Evolutionary conservation across 345 rosid species (phyloP).

Genomic region (Aethionema arabicum): DNA sequence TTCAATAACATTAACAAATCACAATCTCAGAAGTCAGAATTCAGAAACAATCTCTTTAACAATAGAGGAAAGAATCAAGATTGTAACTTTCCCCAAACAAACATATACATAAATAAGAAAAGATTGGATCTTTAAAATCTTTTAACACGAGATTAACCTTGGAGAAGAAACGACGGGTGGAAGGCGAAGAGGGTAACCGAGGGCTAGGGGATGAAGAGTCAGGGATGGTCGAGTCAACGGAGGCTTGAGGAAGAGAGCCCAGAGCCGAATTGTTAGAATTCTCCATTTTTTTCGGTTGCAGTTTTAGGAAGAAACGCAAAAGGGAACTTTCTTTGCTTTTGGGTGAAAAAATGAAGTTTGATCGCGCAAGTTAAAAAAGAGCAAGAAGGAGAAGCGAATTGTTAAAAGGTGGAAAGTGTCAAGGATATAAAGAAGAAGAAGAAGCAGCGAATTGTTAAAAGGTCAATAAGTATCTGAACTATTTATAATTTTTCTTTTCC

Average conservation of each 20-base stretch:
- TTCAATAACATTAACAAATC: constrained; percentile 27
- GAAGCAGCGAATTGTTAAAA: constrained; percentile 17
- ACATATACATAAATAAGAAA: background rate
- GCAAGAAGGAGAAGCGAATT: too few relatives aligned
- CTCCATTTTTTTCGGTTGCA: constrained; percentile 8
- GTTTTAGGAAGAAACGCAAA: background rate
- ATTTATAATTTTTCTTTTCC: too few relatives aligned
- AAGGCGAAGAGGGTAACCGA: constrained; percentile 1
- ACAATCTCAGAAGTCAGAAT: constrained; percentile 13
- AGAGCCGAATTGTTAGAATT: constrained; percentile 23
- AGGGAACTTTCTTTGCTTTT: too few relatives aligned
- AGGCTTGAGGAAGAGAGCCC: constrained; percentile 23
- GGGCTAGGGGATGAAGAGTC: constrained; percentile 16
- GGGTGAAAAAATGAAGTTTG: constrained; percentile 14
- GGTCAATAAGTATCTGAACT: too few relatives aligned
- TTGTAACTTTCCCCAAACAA: background rate
- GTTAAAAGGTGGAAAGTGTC: background rate
- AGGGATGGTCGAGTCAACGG: constrained; percentile 25
- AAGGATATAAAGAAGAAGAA: background rate
- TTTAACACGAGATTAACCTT: constrained; percentile 23
- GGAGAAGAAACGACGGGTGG: constrained; percentile 23
- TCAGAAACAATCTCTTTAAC: background rate
- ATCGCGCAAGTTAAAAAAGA: background rate
- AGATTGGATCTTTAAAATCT: background rate
- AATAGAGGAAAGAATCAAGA: background rate